Base-by-base conservation (phyloP, 192 early-diverging fungal species). In the Coemansia sp. region DNA sequence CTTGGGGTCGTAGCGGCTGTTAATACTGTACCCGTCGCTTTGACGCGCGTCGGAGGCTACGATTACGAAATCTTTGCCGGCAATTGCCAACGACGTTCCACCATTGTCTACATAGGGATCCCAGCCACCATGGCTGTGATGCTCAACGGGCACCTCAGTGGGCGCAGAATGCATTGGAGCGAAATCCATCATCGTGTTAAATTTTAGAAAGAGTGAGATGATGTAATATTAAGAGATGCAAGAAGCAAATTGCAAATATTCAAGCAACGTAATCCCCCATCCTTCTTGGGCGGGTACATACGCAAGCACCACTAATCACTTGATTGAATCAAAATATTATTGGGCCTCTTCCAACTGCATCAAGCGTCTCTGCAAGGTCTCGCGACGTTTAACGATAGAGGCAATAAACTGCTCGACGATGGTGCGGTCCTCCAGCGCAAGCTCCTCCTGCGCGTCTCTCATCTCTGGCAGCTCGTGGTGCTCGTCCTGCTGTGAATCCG, bases 1-100 rank as follows among this genome's bases (percentile, higher is more conserved):
- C 78, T 99, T 99, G 60, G 95, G 95, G 20, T 89, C 86, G 81
- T 94, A 94, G 55, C 98, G 89, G n/a, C 92, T 87, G 87, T 98
- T 96, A 86, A 99, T 98, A 71, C 75, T 88, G 88, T 97, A 98
- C 38, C 95, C 95, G 78, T 93, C 91, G 75, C 93, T 95, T 80
- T 97, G 94, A 52, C 97, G 93, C 7, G 98, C 96, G 83, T 99
- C 97, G 8, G 92, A 90, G n/a, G 96, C 98, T 10, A 99, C 85
- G 6, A 98, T 78, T 73, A 92, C 93, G 74, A 92, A 99, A 86
- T 98, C 96, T 31, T 92, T 85, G 24, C 98, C 98, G n/a, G 96
- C 93, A 82, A 99, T 94, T 38, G 94, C 94, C 52, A 97, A 74
- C 65, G 91, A 86, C 0, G 94, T 96, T 42, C 96, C 92, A 52